A percentile compares a stretch with the other conserved stretches of the same genome.
Evolutionary conservation across 75 land plant species (phyloP).

Genomic region (Larix kaempferi): DNA sequence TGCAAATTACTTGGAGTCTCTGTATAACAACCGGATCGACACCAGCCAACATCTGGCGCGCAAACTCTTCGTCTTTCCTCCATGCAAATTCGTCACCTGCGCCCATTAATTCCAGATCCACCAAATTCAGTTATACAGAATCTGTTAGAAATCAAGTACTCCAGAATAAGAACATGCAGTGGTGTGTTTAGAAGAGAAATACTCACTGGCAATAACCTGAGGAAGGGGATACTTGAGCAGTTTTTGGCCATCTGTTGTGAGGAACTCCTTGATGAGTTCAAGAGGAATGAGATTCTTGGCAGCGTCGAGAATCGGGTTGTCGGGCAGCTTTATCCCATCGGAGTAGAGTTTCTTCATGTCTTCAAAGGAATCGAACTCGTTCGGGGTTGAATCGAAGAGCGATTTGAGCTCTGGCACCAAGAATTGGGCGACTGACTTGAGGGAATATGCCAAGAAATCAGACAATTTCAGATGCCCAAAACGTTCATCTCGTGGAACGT

Average conservation of each 20-base stretch:
- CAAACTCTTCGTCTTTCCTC: slow-evolving; percentile 34
- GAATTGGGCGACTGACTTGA: slow-evolving; percentile 29
- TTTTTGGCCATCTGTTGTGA: slow-evolving; percentile 24
- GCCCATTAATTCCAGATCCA: neutral
- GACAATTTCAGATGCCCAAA: slow-evolving; percentile 71
- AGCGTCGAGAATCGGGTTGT: slow-evolving; percentile 5
- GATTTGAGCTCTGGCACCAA: slow-evolving; percentile 30
- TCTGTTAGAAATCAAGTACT: neutral
- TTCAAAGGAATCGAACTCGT: slow-evolving; percentile 56
- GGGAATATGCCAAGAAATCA: slow-evolving; percentile 41
- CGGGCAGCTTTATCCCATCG: slow-evolving; percentile 39
- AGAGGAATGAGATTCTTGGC: slow-evolving; percentile 24
- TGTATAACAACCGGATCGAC: slow-evolving; percentile 28
- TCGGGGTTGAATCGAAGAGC: slow-evolving; percentile 35
- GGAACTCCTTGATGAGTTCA: slow-evolving; percentile 41
- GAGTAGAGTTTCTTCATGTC: slow-evolving; percentile 57
- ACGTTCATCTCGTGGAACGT: slow-evolving; percentile 76
- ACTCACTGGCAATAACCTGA: slow-evolving; percentile 52
- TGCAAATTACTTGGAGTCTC: neutral
- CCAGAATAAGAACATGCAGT: neutral
- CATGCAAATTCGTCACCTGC: slow-evolving; percentile 27
- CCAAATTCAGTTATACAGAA: neutral
- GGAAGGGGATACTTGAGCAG: slow-evolving; percentile 56
- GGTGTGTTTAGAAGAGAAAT: neutral
- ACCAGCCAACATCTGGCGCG: slow-evolving; percentile 18